Conservation (phyloP, 805 yeast species). For the Kuraishia cidri region DNA sequence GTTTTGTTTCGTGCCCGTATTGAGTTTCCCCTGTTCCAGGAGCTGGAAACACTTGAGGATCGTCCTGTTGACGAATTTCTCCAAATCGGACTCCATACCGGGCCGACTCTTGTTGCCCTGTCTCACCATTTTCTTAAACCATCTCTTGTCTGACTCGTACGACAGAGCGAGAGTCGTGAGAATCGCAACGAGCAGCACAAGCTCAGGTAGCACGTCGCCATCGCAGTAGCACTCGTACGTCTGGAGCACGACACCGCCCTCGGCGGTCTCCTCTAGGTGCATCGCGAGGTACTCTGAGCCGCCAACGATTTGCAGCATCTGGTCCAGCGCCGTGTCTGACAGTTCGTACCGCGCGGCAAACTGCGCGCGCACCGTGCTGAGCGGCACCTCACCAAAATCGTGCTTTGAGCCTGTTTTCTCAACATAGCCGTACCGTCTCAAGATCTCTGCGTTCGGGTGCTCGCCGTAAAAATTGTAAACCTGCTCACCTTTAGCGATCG, state of each 20-base stretch:
- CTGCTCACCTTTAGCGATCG: slow-evolving; percentile 61
- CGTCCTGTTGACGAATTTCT: slow-evolving; percentile 33
- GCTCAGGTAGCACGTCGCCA: slow-evolving; percentile 54
- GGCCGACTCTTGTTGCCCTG: slow-evolving; percentile 3
- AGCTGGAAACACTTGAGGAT: slow-evolving; percentile 55
- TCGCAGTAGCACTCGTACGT: slow-evolving; percentile 54
- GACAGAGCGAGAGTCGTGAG: slow-evolving; percentile 27
- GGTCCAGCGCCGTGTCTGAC: slow-evolving; percentile 21
- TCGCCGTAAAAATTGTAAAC: slow-evolving; percentile 86
- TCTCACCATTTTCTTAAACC: slow-evolving; percentile 19
- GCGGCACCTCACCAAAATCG: slow-evolving; percentile 74
- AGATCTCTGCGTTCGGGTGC: slow-evolving; percentile 81
- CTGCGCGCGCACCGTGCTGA: slow-evolving; percentile 28
- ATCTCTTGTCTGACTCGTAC: slow-evolving; percentile 18
- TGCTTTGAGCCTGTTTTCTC: slow-evolving; percentile 60
- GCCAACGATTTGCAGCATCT: slow-evolving; percentile 25
- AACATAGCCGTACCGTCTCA: slow-evolving; percentile 88
- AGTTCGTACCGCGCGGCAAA: slow-evolving; percentile 18
- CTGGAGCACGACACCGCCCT: slow-evolving; percentile 34
- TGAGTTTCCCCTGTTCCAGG: slow-evolving; percentile 40
- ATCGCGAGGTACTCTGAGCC: slow-evolving; percentile 22
- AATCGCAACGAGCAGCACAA: slow-evolving; percentile 42
- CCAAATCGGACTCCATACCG: slow-evolving; percentile 15
- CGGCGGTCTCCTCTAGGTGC: slow-evolving; percentile 17
- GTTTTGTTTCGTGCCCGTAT: slow-evolving; percentile 21